Evolutionary conservation across 257 asterid genomes (phyloP).

Genomic region (Oldenlandia corymbosa): DNA sequence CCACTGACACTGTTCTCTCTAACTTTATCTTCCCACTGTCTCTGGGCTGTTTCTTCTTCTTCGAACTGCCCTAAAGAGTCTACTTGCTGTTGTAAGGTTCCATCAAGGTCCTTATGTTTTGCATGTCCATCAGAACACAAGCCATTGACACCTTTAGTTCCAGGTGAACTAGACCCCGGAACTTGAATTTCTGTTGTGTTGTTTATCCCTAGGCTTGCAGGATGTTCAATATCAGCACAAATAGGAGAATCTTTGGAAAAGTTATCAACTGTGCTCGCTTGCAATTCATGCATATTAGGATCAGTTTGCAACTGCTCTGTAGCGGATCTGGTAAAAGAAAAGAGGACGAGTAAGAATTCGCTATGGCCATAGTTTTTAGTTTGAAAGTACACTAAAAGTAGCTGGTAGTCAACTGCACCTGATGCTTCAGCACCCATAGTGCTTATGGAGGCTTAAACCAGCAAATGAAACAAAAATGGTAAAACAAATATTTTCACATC

Average conservation of each 20-base stretch:
- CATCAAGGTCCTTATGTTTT: conserved; percentile 45
- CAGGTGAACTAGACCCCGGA: conserved; percentile 17
- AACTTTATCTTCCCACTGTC: conserved; percentile 89
- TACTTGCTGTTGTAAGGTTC: conserved; percentile 57
- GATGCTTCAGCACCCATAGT: neutral
- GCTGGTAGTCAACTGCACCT: neutral
- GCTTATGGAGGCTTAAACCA: neutral
- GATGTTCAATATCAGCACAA: conserved; percentile 32
- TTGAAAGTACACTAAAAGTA: neutral
- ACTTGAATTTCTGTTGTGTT: conserved; percentile 26
- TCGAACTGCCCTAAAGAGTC: conserved; percentile 49
- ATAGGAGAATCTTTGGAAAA: conserved; percentile 36
- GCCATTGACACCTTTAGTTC: conserved; percentile 25
- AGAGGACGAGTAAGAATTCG: neutral
- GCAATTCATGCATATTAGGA: conserved; percentile 17
- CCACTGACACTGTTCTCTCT: conserved; percentile 51
- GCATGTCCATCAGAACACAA: conserved; percentile 26
- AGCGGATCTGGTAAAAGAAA: conserved; percentile 39
- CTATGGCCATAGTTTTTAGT: neutral
- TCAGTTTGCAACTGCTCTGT: conserved; percentile 39
- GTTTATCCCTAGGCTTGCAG: conserved; percentile 29
- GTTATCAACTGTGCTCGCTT: conserved; percentile 14
- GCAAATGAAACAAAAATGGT: neutral
- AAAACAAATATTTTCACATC: neutral
- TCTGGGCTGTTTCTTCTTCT: conserved; percentile 77